Conservation (phyloP, 140 eudicot species). For the Bidens hawaiensis region DNA sequence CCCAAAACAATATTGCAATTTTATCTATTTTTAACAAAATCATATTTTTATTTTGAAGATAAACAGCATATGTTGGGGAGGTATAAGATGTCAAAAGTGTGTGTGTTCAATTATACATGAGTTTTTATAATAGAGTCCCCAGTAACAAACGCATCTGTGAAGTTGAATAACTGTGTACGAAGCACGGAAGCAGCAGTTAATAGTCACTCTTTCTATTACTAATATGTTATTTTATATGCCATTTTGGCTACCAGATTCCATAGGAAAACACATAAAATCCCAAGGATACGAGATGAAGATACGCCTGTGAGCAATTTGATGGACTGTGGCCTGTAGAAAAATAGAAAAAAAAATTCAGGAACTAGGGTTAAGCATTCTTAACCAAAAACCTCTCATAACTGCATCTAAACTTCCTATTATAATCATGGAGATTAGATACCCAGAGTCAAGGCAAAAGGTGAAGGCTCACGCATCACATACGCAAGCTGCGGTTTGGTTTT, state of each 20-base stretch:
- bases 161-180: background rate
- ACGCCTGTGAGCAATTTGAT: slow-evolving; percentile 71
- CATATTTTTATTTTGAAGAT: background rate
- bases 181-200: background rate
- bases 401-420: background rate
- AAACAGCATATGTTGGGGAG: background rate
- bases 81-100: background rate
- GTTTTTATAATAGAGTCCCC: background rate
- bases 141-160: background rate
- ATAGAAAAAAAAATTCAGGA: slow-evolving; percentile 4
- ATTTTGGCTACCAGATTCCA: background rate
- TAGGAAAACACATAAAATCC: slow-evolving; percentile 3
- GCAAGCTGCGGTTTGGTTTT: too few species aligned
- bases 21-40: background rate
- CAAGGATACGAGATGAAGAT: slow-evolving; percentile 80
- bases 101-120: background rate
- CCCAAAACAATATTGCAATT: background rate
- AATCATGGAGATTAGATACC: background rate
- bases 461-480: background rate
- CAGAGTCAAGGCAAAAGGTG: background rate
- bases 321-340: slow-evolving; percentile 58
- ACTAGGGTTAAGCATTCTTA: background rate
- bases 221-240: slow-evolving; percentile 1
- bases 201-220: background rate
- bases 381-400: background rate